Conservation (phyloP, 139 green algal genomes). For the Micromonas pusilla region DNA sequence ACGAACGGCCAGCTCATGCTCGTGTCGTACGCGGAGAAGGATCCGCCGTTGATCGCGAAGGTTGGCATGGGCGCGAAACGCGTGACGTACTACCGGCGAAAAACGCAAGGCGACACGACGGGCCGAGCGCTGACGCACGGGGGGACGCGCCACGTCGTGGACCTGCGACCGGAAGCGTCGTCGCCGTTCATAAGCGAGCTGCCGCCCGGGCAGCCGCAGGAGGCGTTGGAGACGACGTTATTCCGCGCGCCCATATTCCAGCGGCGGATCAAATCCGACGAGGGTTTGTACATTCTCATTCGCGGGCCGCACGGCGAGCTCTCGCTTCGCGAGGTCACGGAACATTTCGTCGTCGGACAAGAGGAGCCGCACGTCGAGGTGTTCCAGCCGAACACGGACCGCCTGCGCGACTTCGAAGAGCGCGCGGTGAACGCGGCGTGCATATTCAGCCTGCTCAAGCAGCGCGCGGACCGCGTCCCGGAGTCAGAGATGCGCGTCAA, state of each 20-base stretch:
- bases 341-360: constrained; percentile 2
- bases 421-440: constrained; percentile 8
- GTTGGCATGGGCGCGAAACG: constrained; percentile 16
- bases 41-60: constrained; percentile 1
- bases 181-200: constrained; percentile 6
- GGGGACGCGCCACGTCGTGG: not conserved
- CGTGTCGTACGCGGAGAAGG: constrained; percentile 5
- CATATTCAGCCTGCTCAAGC: not conserved
- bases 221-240: constrained; percentile 4
- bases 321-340: not conserved
- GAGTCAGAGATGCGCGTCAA: constrained; percentile 7
- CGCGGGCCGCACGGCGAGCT: not conserved
- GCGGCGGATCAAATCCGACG: not conserved
- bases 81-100: constrained; percentile 11
- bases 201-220: not conserved
- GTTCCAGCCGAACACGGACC: not conserved
- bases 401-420: constrained; percentile 10
- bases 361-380: constrained; percentile 16
- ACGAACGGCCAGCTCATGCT: constrained; percentile 1
- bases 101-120: not conserved
- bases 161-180: constrained; percentile 8
- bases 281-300: not conserved
- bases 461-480: not conserved
- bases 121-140: not conserved
- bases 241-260: constrained; percentile 5